Base-by-base conservation (phyloP, 2,329 filamentous ascomycete species). In the Pseudogymnoascus sp. region DNA sequence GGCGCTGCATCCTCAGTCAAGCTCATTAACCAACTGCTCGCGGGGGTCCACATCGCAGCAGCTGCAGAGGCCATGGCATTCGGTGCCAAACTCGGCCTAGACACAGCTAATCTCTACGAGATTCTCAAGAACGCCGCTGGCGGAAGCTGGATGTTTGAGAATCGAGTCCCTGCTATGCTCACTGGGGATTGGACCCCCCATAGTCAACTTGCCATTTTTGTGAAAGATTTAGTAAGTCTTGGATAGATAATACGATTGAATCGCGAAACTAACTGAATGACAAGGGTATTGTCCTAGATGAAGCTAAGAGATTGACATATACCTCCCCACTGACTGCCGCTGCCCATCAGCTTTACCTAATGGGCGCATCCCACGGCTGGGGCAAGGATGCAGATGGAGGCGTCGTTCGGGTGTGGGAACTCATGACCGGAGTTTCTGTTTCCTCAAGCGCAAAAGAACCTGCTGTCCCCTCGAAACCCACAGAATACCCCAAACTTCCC, bases 1-100 rank as follows among this genome's bases (percentile, higher is more conserved):
- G 83, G 83, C 2, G 81, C 80, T 0, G 76, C 79, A 22, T 77
- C 81, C 70, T 78, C 84, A 73, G 78, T 84, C 77, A 84, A 84
- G 66, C 77, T 84, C 57, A 77, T 84, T 58, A 80, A 84, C 67
- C 80, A 84, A 65, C 76, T 84, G 4, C 77, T 85, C 41, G 80
- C 81, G 0, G 82, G 80, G 1, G 79, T 83, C 4, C 81, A 85
- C 67, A 83, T 85, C 54, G 76, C 80, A 7, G 73, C 78, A 0
- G 76, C 81, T 2, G 77, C 76, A 14, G 83, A 85, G 69, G 80
- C 79, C 0, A 81, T 84, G 75, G 79, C 80, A 0, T 77, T 85
- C 58, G 81, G 78, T 1, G 78, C 79, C 2, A 75, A 76, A 8
- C 73, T 82, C 3, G 81, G 80, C 0, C 66, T 84, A 25, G 79